Evolutionary conservation across 805 yeast species (phyloP).

Genomic region (Suhomyces faveliae): DNA sequence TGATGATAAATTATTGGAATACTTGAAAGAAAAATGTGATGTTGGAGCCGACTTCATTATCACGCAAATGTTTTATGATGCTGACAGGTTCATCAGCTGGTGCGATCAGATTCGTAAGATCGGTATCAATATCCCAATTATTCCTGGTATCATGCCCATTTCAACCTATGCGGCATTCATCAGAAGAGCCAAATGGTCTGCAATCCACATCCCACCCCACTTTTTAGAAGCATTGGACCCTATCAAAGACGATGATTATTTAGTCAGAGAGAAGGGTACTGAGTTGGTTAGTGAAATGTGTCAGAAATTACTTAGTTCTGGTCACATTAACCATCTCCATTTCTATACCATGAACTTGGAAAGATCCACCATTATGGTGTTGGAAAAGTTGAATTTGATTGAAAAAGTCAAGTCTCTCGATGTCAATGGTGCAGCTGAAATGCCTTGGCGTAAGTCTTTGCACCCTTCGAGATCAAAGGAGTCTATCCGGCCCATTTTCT

Average conservation of each 20-base stretch:
- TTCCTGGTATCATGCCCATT: constrained; percentile 99
- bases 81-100: constrained; percentile 81
- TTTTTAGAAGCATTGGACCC: constrained; percentile 73
- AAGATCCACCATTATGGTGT: constrained; percentile 81
- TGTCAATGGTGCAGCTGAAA: constrained; percentile 38
- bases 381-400: constrained; percentile 68
- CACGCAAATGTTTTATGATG: constrained; percentile 97
- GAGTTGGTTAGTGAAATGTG: constrained; percentile 85
- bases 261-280: constrained; percentile 83
- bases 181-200: constrained; percentile 94
- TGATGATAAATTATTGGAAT: constrained; percentile 50
- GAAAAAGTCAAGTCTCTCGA: constrained; percentile 41
- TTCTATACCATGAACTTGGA: constrained; percentile 98
- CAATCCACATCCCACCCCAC: constrained; percentile 71
- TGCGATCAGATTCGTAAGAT: constrained; percentile 62
- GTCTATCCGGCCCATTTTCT: constrained; percentile 88
- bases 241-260: constrained; percentile 84
- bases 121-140: constrained; percentile 82
- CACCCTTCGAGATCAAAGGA: constrained; percentile 79
- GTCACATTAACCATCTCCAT: constrained; percentile 81
- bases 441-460: constrained; percentile 92
- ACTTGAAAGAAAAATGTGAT: constrained; percentile 83
- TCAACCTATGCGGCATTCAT: constrained; percentile 90
- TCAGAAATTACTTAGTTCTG: constrained; percentile 62
- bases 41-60: constrained; percentile 92